Evolutionary conservation across 2,329 filamentous ascomycete species (phyloP), one percentile per base, ranked within the genome.

Genomic region (Calcarisporium arbuscula): DNA sequence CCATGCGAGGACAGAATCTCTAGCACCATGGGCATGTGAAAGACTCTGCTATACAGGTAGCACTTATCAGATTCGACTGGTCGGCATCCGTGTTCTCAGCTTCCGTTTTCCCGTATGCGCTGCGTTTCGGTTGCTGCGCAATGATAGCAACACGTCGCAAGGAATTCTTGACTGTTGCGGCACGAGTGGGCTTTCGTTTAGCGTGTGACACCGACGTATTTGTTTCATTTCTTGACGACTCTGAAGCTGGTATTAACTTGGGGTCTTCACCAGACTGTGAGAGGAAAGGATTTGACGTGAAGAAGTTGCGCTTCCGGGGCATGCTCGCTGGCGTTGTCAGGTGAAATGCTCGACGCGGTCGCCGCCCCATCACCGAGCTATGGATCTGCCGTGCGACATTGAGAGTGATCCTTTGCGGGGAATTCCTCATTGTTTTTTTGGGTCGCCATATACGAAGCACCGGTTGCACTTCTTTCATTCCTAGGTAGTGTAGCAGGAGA

Each of bases 71-170:
- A 44, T 58, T 71, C 44, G 52, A 60, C 40, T 56, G 61, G 34
- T 61, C 62, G 34, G 56, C 55, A 10, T 50, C 52, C 5, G 36
- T 43, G 19, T 46, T 47, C 14, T 49, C 45, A 8, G 43, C 34
- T 9, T 48, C 30, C 5, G 53, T 30, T 30, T 52, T 51, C 39
- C 44, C 52, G 62, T 65, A 61, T 15, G 45, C 20, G 15, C 47
- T 48, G 33, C 53, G 52, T 34, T 65, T 62, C n/a, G 65, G 59
- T 42, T 69, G 69, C 53, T 95, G 87, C 14, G 89, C 88, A 49
- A 92, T 87, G 14, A 87, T 83, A 20, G 89, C 87, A 10, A 94
- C 87, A 39, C 88, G 76, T 36, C 90, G 79, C 20, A 95, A 67
- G 3, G 86, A 92, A 42, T 81, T 83, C 46, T 87, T 84, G 28